Evolutionary conservation across 2,329 filamentous ascomycete genomes (phyloP).

Genomic region (Fusarium coffeatum): DNA sequence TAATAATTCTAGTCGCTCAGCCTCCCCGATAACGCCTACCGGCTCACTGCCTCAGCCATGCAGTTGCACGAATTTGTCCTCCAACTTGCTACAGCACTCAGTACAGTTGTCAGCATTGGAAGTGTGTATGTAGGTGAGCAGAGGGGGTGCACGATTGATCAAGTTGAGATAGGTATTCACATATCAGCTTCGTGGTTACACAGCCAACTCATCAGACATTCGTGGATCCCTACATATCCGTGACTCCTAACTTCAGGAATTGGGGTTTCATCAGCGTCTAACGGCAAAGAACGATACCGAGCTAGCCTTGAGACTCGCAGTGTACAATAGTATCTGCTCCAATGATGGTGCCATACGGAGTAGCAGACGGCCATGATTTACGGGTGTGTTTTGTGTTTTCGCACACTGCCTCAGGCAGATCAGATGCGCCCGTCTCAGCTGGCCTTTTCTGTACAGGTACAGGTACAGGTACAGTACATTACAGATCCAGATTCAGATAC

Average conservation of each 20-base stretch:
- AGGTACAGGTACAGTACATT: background rate
- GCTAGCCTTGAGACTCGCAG: conserved; percentile 11
- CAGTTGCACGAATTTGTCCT: conserved; percentile 11
- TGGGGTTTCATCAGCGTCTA: conserved; percentile 4
- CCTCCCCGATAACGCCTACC: conserved; percentile 26
- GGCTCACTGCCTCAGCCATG: conserved; percentile 22
- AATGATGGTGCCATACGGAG: conserved; percentile 4
- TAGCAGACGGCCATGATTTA: background rate
- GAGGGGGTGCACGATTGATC: conserved; percentile 4
- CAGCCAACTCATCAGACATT: conserved; percentile 45
- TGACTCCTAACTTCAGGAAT: conserved; percentile 6
- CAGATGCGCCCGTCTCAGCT: conserved; percentile 23
- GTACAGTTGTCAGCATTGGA: background rate
- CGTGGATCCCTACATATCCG: conserved; percentile 25
- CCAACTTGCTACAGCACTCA: background rate
- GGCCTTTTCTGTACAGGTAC: background rate
- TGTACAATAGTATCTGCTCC: background rate
- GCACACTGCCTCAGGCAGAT: conserved; percentile 20
- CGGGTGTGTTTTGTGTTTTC: background rate
- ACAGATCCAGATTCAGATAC: background rate
- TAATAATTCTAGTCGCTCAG: conserved; percentile 16
- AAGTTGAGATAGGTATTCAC: conserved; percentile 27
- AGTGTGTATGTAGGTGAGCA: conserved; percentile 2
- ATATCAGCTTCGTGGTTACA: conserved; percentile 39
- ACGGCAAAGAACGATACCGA: conserved; percentile 9